Base-by-base conservation (phyloP, 1,284 basidiomycete species). In the Neonothopanus nambi region DNA sequence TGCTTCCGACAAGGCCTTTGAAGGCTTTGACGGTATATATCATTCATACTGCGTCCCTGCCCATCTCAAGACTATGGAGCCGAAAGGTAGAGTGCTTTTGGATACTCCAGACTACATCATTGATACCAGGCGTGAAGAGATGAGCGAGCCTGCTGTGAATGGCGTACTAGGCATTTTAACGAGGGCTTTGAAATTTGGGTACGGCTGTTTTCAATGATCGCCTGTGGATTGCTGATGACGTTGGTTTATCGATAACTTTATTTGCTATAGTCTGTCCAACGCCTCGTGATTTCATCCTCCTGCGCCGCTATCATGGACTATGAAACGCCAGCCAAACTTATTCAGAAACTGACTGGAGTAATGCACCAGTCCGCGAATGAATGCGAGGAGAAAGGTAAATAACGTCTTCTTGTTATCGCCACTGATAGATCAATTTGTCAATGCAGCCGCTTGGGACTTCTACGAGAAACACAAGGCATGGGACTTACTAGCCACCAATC, bases 321-420 rank as follows among this genome's bases (percentile, higher is more conserved):
- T 20, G 44, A 50, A 2, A 42, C 61, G 5, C 55, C 62, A 1
- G 66, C 67, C 0, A 48, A 0, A 62, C 61, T 1, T 76, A 72
- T 58, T 71, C 67, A 35, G 80, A 82, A 57, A 56, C 62, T 1
- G 78, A 88, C 65, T 93, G 89, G 89, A 89, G 91, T 70, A 65
- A 80, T 7, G 70, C 75, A 36, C 75, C 79, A 2, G 67, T 80
- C n/a, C 64, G 74, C 18, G 70, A 78, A n/a, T n/a, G n/a, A n/a
- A 45, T 73, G 87, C 17, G 74, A 80, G 61, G 69, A 78, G 57
- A 74, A 80, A 49, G 84, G 86, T 13, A 65, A 65, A 11, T 28
- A 5, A 5, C 26, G 26, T 11, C 5, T 28, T 28, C 21, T 23
- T 9, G 24, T 15, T 20, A 45, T 20, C 18, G 24, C 6, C 18